Conservation (phyloP, 352 stramenopile genomes). For the Globisporangium barbulae region DNA sequence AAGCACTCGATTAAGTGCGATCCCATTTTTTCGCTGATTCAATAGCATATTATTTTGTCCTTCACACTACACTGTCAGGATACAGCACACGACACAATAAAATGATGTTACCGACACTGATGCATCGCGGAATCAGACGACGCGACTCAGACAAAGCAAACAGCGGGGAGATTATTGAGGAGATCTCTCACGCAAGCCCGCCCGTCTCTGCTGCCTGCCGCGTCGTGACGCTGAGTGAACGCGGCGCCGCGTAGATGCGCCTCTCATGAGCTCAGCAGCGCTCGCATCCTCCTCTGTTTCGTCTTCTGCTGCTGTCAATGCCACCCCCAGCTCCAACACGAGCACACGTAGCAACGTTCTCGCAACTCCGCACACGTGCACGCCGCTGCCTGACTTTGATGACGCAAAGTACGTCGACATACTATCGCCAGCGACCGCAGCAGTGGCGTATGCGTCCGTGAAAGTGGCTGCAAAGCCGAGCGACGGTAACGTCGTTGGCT, state of each 20-base stretch:
- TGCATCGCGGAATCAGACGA: neutral
- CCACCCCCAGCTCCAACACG: neutral
- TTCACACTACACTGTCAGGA: too few species aligned
- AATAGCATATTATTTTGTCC: too few species aligned
- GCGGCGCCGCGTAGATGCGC: slow-evolving; percentile 13
- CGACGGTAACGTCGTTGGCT: slow-evolving; percentile 35
- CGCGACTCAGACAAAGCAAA: neutral
- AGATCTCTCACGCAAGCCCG: slow-evolving; percentile 1
- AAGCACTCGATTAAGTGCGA: neutral
- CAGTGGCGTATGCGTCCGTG: slow-evolving; percentile 47
- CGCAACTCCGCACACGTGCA: neutral
- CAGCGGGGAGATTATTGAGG: neutral
- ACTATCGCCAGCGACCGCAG: slow-evolving; percentile 48
- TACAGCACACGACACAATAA: neutral
- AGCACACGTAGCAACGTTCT: neutral
- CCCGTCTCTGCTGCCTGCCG: neutral
- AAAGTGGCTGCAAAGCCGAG: slow-evolving; percentile 42
- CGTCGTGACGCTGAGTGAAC: slow-evolving; percentile 4
- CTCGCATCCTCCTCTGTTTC: slow-evolving; percentile 3
- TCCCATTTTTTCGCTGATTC: neutral
- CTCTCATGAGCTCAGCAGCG: slow-evolving; percentile 15
- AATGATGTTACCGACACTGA: neutral
- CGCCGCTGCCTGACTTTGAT: neutral
- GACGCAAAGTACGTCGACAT: slow-evolving; percentile 11
- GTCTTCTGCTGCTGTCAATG: neutral